Evolutionary conservation across 2,329 filamentous ascomycete species (phyloP).

Genomic region (Fusarium temperatum): DNA sequence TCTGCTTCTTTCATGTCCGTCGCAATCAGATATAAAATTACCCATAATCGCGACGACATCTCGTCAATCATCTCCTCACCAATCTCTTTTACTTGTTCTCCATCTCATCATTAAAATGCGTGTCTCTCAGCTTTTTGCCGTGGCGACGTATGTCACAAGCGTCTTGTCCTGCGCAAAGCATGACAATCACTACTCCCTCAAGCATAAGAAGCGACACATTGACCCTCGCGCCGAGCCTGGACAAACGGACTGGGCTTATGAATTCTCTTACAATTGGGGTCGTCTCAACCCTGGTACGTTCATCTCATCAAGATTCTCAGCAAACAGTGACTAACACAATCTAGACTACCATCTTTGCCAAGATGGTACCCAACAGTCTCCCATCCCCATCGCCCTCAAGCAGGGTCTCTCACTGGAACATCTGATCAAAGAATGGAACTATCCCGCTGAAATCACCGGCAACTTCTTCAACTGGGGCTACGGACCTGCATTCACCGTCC

Average conservation of each 20-base stretch:
- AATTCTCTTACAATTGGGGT: slow-evolving; percentile 31
- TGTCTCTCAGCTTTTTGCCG: background rate
- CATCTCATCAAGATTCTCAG: accelerated
- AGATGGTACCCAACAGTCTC: slow-evolving; percentile 30
- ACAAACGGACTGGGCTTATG: slow-evolving; percentile 26
- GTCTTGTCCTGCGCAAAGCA: slow-evolving; percentile 15
- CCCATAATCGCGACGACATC: no score
- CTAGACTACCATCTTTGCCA: slow-evolving; percentile 30
- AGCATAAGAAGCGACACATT: slow-evolving; percentile 22
- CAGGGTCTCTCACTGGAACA: slow-evolving; percentile 30
- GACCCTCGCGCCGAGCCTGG: slow-evolving; percentile 10
- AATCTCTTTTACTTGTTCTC: no score
- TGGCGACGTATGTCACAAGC: background rate
- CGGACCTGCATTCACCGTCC: slow-evolving; percentile 25
- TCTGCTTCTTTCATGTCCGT: background rate
- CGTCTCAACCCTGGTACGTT: slow-evolving; percentile 17
- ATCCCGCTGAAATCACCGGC: slow-evolving; percentile 5
- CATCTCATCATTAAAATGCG: background rate
- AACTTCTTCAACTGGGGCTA: slow-evolving; percentile 37
- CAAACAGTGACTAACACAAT: background rate
- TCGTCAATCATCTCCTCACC: background rate
- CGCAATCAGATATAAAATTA: slow-evolving; percentile 2
- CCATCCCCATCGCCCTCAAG: slow-evolving; percentile 27
- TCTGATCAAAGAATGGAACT: slow-evolving; percentile 7
- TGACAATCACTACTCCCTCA: slow-evolving; percentile 19